phyloP scores from a whole-genome alignment of 2,329 filamentous ascomycete genomes.

The Trichothecium sympodiale region DNA sequence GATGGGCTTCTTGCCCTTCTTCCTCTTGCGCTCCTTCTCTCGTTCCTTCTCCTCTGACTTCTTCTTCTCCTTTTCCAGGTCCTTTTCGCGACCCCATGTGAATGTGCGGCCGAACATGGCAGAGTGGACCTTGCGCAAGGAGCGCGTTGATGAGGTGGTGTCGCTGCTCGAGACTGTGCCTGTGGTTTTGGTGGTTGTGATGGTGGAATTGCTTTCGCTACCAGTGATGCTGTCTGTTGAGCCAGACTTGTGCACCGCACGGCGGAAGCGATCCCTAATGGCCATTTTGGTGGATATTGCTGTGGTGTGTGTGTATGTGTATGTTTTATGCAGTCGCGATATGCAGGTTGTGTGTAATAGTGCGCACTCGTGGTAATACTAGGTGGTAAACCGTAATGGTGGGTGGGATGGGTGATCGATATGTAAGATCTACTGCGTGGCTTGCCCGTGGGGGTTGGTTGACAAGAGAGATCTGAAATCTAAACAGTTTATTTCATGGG shows the following conservation, averaged over 20 bases:
- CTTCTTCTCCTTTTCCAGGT: slow-evolving; percentile 8
- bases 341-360: neutral
- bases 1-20: slow-evolving; percentile 14
- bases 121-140: slow-evolving; percentile 17
- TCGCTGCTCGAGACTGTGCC: slow-evolving; percentile 13
- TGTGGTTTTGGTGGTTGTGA: slow-evolving; percentile 15
- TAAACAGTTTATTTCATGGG: too few species aligned
- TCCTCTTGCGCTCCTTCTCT: slow-evolving; percentile 16
- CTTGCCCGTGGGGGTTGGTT: neutral
- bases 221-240: slow-evolving; percentile 19
- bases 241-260: slow-evolving; percentile 25
- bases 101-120: slow-evolving; percentile 19
- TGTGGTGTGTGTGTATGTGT: slow-evolving; percentile 3
- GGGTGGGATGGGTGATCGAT: too few species aligned
- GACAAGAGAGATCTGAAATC: neutral
- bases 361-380: neutral
- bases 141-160: slow-evolving; percentile 9
- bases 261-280: slow-evolving; percentile 30
- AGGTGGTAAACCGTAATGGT: neutral
- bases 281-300: slow-evolving; percentile 19
- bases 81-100: slow-evolving; percentile 15
- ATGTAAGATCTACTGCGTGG: neutral
- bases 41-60: slow-evolving; percentile 7
- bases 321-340: neutral
- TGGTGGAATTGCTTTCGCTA: slow-evolving; percentile 17